Conservation (phyloP, 108 stramenopile species). For the Parmales sp. region DNA sequence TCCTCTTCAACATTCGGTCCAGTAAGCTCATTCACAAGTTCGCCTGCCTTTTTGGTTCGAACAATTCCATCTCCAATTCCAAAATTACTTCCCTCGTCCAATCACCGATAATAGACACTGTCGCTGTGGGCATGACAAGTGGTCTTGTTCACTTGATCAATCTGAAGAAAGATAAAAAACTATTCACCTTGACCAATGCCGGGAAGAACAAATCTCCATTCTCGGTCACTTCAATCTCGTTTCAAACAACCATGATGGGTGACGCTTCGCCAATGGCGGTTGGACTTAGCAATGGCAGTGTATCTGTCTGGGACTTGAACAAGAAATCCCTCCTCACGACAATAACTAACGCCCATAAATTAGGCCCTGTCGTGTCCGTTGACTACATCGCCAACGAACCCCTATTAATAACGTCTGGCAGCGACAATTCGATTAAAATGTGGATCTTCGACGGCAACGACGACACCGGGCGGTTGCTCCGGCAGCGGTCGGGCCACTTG, state of each 20-base stretch:
- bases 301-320: conserved; percentile 64
- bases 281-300: conserved; percentile 57
- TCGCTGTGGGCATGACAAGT: conserved; percentile 57
- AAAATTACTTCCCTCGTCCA: conserved; percentile 50
- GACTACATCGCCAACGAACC: conserved; percentile 70
- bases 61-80: background rate
- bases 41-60: conserved; percentile 28
- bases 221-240: conserved; percentile 59
- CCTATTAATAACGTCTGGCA: conserved; percentile 55
- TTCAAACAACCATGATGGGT: conserved; percentile 67
- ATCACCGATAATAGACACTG: conserved; percentile 71
- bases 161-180: conserved; percentile 44
- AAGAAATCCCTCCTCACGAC: conserved; percentile 37
- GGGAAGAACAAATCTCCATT: too few relatives aligned
- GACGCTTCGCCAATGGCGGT: conserved; percentile 68
- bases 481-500: conserved; percentile 62
- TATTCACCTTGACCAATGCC: conserved; percentile 43
- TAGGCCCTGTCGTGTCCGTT: conserved; percentile 37
- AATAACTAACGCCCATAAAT: conserved; percentile 30
- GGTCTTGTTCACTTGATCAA: conserved; percentile 65
- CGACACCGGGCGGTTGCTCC: conserved; percentile 58
- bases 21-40: conserved; percentile 65
- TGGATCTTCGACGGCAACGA: conserved; percentile 75
- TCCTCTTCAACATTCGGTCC: conserved; percentile 61
- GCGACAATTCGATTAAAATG: conserved; percentile 49